These are phyloP conservation scores for Oidiodendron maius DNA, from an alignment of 495 filamentous ascomycete genomes.

Conservation along the genomic window DNA sequence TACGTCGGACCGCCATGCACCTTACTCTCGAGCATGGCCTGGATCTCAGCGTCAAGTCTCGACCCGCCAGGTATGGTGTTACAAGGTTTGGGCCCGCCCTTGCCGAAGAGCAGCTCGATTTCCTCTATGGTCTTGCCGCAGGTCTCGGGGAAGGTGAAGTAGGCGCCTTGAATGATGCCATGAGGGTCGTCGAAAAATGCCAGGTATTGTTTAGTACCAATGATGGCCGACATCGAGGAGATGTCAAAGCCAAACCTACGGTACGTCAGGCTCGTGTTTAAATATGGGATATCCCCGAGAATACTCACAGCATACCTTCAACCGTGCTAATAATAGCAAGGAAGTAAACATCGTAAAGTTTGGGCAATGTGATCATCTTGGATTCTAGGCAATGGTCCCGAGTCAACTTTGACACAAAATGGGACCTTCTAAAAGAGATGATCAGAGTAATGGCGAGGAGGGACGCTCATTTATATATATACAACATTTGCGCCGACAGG, in stretches of 20 bases:
- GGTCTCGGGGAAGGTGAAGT: constrained; percentile 67
- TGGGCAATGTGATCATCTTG: constrained; percentile 35
- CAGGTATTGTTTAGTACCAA: constrained; percentile 63
- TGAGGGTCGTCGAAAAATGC: constrained; percentile 61
- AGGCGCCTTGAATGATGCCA: constrained; percentile 59
- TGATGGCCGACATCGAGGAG: constrained; percentile 67
- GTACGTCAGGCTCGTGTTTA: neutral
- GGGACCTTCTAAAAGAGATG: constrained; percentile 2
- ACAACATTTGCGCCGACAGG: neutral
- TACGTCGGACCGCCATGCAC: constrained; percentile 2
- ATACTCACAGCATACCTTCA: constrained; percentile 48
- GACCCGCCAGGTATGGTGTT: constrained; percentile 51
- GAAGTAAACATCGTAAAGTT: constrained; percentile 57
- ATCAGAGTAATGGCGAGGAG: neutral
- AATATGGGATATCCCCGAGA: neutral
- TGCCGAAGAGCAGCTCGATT: constrained; percentile 55
- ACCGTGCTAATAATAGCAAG: constrained; percentile 56
- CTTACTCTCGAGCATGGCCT: constrained; percentile 28
- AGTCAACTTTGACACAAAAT: neutral
- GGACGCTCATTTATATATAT: neutral
- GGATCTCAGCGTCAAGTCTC: constrained; percentile 36
- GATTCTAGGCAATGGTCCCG: constrained; percentile 16
- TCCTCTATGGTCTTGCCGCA: constrained; percentile 67
- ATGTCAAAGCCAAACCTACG: constrained; percentile 58
- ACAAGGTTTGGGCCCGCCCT: constrained; percentile 49